These are phyloP conservation scores for Chaetoceros tenuissimus DNA, from an alignment of 108 stramenopile species.

Conservation along the genomic window DNA sequence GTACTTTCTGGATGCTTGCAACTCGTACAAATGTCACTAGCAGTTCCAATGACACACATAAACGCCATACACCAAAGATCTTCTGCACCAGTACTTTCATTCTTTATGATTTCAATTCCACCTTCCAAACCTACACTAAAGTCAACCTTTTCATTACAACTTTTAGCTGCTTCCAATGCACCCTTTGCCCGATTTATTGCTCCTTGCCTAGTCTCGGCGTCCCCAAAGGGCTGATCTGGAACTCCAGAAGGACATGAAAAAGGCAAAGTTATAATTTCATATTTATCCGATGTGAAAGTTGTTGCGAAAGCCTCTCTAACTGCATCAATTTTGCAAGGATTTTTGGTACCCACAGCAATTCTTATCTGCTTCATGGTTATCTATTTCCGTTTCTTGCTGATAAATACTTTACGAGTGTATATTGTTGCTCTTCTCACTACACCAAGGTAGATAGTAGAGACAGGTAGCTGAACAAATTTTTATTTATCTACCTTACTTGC, in stretches of 20 bases:
- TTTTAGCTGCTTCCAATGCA: conserved; percentile 36
- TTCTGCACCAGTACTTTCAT: not conserved
- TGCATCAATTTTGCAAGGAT: conserved; percentile 60
- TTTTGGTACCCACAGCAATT: conserved; percentile 52
- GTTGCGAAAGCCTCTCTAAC: conserved; percentile 29
- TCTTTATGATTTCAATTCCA: conserved; percentile 56
- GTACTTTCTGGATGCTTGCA: conserved; percentile 7
- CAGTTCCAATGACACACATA: conserved; percentile 77
- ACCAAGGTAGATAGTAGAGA: no score
- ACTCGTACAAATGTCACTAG: conserved; percentile 8
- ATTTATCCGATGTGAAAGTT: not conserved
- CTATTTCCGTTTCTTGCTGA: no score
- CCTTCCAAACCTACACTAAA: conserved; percentile 88
- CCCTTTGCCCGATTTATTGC: conserved; percentile 72
- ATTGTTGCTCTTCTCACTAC: no score
- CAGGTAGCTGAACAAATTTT: no score
- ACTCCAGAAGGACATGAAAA: conserved; percentile 60
- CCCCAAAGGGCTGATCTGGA: conserved; percentile 83
- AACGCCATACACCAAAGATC: conserved; percentile 85
- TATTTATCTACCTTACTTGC: no score
- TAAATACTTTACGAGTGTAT: no score
- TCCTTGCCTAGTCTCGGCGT: conserved; percentile 73
- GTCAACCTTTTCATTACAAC: conserved; percentile 27
- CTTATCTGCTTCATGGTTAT: conserved; percentile 5
- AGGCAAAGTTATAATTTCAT: conserved; percentile 34